Percentiles rank a stretch among this genome's conserved stretches.
These are phyloP conservation scores for Diaporthe longicolla DNA, from an alignment of 2,329 filamentous ascomycete genomes.

Conservation along the genomic window DNA sequence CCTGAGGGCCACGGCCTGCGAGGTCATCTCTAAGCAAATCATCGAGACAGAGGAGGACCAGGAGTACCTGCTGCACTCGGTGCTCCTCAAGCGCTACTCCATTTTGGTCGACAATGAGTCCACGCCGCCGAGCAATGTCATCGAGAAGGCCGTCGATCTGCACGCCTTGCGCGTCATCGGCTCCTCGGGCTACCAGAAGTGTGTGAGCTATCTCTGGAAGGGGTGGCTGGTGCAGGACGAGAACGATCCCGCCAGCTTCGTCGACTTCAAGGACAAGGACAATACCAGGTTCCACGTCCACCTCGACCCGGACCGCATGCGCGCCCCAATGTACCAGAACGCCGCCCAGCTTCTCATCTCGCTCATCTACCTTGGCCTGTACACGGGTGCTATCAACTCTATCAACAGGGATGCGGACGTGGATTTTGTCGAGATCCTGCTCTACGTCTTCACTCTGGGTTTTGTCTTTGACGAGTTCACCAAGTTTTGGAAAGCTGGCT, in stretches of 20 bases:
- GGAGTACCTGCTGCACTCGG: slow-evolving; percentile 81
- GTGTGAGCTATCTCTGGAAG: slow-evolving; percentile 91
- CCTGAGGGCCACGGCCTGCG: slow-evolving; percentile 84
- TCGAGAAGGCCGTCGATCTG: slow-evolving; percentile 93
- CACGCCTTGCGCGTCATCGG: slow-evolving; percentile 92
- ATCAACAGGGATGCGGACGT: slow-evolving; percentile 89
- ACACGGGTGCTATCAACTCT: slow-evolving; percentile 93
- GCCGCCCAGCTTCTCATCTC: slow-evolving; percentile 88
- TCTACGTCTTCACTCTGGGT: slow-evolving; percentile 92
- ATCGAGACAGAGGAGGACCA: slow-evolving; percentile 90
- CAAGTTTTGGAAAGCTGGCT: slow-evolving; percentile 95
- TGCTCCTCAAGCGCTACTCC: slow-evolving; percentile 91
- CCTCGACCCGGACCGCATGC: slow-evolving; percentile 94
- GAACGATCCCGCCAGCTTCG: slow-evolving; percentile 88
- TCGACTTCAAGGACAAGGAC: slow-evolving; percentile 87
- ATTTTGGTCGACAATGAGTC: slow-evolving; percentile 80
- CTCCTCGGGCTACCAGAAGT: slow-evolving; percentile 95
- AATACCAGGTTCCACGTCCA: slow-evolving; percentile 84
- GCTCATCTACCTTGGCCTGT: slow-evolving; percentile 85
- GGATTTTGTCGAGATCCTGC: slow-evolving; percentile 84
- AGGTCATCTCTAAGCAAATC: slow-evolving; percentile 88
- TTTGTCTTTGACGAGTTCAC: slow-evolving; percentile 89
- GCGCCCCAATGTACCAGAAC: slow-evolving; percentile 93
- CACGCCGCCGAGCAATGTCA: slow-evolving; percentile 85
- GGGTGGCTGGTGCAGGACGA: slow-evolving; percentile 98